Evolutionary conservation across 306 rosid genomes (phyloP).

Genomic region (Malus sylvestris): DNA sequence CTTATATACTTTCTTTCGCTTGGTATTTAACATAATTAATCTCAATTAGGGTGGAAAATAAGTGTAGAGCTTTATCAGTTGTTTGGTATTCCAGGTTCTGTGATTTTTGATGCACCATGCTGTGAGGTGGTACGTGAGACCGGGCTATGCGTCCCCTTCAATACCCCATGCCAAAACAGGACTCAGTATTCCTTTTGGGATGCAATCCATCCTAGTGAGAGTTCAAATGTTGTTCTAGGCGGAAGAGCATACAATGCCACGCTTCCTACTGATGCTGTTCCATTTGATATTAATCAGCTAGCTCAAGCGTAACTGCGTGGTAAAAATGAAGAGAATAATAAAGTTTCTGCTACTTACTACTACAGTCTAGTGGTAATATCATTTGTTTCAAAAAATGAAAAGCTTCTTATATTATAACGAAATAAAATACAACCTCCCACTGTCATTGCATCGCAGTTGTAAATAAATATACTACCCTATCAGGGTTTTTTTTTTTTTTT

Average conservation of each 20-base stretch:
- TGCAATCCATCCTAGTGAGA: constrained; percentile 21
- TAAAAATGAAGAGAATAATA: background rate
- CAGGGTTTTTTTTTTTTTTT: no score
- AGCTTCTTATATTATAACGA: no score
- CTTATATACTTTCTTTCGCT: no score
- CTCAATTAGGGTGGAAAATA: background rate
- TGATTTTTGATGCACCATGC: constrained; percentile 4
- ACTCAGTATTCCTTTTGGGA: constrained; percentile 12
- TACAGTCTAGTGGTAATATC: no score
- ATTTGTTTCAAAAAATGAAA: no score
- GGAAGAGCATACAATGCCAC: constrained; percentile 3
- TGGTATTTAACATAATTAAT: no score
- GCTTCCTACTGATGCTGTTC: background rate
- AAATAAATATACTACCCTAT: no score
- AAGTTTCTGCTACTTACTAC: background rate
- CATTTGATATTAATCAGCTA: constrained; percentile 13
- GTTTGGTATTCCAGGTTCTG: background rate
- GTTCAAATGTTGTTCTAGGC: background rate
- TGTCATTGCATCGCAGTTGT: no score
- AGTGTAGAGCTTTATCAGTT: background rate
- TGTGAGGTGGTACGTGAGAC: background rate
- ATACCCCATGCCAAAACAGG: background rate
- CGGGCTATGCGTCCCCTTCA: background rate
- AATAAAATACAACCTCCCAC: no score
- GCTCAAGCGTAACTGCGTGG: background rate